These are phyloP conservation scores for Fusarium pseudocircinatum DNA, from an alignment of 2,329 filamentous ascomycete genomes.

Conservation along the genomic window DNA sequence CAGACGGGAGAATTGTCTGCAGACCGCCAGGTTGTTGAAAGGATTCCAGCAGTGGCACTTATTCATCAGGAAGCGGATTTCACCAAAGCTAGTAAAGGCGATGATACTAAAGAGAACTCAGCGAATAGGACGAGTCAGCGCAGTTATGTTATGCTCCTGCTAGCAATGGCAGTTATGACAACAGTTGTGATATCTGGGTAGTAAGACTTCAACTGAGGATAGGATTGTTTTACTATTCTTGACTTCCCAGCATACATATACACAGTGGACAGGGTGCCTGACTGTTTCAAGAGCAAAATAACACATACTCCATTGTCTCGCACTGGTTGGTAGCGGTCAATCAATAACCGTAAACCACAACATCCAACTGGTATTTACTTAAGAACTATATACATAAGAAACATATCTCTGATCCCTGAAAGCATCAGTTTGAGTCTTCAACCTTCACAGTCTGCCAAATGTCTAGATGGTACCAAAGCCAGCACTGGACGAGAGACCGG, in stretches of 20 bases:
- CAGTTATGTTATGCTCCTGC: not conserved
- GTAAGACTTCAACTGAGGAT: too few relatives aligned
- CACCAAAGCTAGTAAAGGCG: not conserved
- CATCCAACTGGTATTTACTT: not conserved
- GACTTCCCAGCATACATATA: accelerated
- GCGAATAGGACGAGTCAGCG: not conserved
- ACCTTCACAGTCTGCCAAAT: accelerated
- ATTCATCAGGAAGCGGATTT: constrained; percentile 1
- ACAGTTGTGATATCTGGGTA: not conserved
- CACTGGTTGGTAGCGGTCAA: accelerated
- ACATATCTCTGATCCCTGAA: accelerated
- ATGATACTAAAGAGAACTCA: not conserved
- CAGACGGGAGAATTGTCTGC: not conserved
- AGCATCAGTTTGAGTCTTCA: accelerated
- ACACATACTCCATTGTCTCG: not conserved
- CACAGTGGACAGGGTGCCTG: accelerated
- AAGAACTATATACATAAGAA: not conserved
- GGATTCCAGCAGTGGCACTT: constrained; percentile 7
- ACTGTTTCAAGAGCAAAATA: not conserved
- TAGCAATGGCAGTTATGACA: not conserved
- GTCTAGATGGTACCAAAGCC: constrained; percentile 56
- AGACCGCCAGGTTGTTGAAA: not conserved
- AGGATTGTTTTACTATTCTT: not conserved
- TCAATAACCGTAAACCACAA: not conserved
- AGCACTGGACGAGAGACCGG: constrained; percentile 51